Evolutionary conservation across 371 early-diverging fungal genomes (phyloP).

Genomic region (Mortierella sp.): DNA sequence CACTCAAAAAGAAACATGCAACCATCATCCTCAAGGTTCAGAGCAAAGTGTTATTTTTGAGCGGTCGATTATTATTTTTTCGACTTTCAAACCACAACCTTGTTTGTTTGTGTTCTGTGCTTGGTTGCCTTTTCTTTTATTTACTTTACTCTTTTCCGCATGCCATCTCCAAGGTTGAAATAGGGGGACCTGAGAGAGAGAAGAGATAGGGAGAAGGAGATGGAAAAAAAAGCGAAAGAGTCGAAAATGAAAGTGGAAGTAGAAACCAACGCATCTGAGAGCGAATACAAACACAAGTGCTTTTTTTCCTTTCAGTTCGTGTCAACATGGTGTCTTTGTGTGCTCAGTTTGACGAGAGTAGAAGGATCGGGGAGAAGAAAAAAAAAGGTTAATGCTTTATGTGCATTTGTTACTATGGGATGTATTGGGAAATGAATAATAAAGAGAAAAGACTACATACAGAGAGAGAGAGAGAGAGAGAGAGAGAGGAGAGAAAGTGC

Average conservation of each 20-base stretch:
- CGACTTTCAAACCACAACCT: slow-evolving; percentile 4
- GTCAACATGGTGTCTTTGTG: too few relatives aligned
- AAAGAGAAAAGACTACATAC: background rate
- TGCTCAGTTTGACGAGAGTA: too few relatives aligned
- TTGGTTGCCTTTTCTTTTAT: background rate
- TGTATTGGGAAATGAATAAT: background rate
- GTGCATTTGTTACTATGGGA: too few relatives aligned
- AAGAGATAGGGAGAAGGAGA: too few relatives aligned
- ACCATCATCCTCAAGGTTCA: slow-evolving; percentile 1
- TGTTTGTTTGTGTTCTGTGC: background rate
- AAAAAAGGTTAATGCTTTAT: too few relatives aligned
- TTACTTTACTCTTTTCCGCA: background rate
- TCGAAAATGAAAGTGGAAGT: slow-evolving; percentile 3
- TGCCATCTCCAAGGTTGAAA: background rate
- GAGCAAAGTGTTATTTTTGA: background rate
- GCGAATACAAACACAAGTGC: background rate
- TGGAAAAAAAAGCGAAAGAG: background rate
- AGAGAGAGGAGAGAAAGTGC: background rate
- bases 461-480: background rate
- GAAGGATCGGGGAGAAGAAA: too few relatives aligned
- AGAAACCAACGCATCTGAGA: background rate
- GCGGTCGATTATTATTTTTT: background rate
- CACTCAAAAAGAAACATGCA: background rate
- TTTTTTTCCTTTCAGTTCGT: background rate
- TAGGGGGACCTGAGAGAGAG: background rate